Percentiles rank a stretch among this genome's conserved stretches.
These are phyloP conservation scores for Tetradesmus obliquus DNA, from an alignment of 139 green algal species.

Conservation along the genomic window DNA sequence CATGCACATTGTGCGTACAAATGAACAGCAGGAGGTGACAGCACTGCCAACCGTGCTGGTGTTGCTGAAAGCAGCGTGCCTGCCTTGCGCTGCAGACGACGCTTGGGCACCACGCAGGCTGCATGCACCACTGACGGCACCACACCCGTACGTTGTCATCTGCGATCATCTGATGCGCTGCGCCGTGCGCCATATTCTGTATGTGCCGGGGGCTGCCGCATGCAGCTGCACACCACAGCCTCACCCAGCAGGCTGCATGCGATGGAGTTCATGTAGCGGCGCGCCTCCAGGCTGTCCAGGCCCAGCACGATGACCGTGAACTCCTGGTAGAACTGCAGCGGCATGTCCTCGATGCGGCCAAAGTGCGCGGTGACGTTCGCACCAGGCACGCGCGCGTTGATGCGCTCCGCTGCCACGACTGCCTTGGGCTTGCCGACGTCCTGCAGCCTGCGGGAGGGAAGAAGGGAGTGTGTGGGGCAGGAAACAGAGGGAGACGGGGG, in stretches of 20 bases:
- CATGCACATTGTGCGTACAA: not conserved
- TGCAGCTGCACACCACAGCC: not conserved
- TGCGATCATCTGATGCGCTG: too few relatives aligned
- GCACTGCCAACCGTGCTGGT: not conserved
- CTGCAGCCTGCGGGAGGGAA: constrained; percentile 67
- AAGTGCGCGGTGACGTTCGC: constrained; percentile 87
- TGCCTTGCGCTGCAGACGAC: too few relatives aligned
- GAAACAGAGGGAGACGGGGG: not conserved
- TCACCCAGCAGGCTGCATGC: constrained; percentile 95
- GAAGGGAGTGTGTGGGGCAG: not conserved
- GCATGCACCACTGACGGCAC: too few relatives aligned
- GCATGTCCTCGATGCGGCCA: constrained; percentile 97
- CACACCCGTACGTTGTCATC: too few relatives aligned
- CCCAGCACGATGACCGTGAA: constrained; percentile 97
- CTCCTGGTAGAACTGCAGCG: constrained; percentile 88
- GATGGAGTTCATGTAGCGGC: constrained; percentile 97
- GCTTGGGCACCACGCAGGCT: too few relatives aligned
- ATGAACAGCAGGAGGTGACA: not conserved
- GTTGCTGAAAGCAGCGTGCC: too few relatives aligned
- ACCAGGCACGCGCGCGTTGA: constrained; percentile 88
- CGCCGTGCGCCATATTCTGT: too few relatives aligned
- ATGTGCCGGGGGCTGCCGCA: too few relatives aligned
- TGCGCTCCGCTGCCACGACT: constrained; percentile 85
- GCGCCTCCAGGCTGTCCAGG: constrained; percentile 97
- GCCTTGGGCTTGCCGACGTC: constrained; percentile 98